These are phyloP conservation scores for Entomortierella beljakovae DNA, from an alignment of 192 early-diverging fungal genomes.

Conservation along the genomic window DNA sequence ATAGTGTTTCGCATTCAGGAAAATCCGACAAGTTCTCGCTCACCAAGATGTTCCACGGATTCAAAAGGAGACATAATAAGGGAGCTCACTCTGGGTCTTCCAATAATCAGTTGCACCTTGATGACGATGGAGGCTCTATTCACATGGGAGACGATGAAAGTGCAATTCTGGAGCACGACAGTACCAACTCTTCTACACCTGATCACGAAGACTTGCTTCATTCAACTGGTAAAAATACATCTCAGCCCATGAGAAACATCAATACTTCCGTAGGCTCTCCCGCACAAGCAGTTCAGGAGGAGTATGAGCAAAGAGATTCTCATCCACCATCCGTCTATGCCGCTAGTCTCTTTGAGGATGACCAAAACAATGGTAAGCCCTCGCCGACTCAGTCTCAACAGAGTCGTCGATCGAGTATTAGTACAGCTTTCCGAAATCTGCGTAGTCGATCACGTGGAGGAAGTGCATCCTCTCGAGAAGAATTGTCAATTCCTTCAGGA, in stretches of 20 bases:
- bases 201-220: too few relatives aligned
- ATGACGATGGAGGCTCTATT: background rate
- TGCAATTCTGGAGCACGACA: background rate
- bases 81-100: slow-evolving; percentile 27
- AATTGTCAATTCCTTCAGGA: slow-evolving; percentile 7
- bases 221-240: too few relatives aligned
- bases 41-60: slow-evolving; percentile 48
- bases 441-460: slow-evolving; percentile 17
- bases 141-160: slow-evolving; percentile 18
- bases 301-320: slow-evolving; percentile 10
- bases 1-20: background rate
- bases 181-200: slow-evolving; percentile 1
- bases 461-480: slow-evolving; percentile 14
- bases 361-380: background rate
- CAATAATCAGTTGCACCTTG: background rate
- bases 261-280: too few relatives aligned
- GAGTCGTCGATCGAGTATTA: slow-evolving; percentile 2
- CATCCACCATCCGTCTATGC: slow-evolving; percentile 23
- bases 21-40: slow-evolving; percentile 45
- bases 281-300: slow-evolving; percentile 7
- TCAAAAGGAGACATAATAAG: slow-evolving; percentile 49
- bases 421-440: slow-evolving; percentile 21
- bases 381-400: background rate
- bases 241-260: too few relatives aligned
- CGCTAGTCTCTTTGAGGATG: slow-evolving; percentile 21